phyloP scores from a whole-genome alignment of 371 early-diverging fungal genomes.

The Syncephalastrum monosporum region DNA sequence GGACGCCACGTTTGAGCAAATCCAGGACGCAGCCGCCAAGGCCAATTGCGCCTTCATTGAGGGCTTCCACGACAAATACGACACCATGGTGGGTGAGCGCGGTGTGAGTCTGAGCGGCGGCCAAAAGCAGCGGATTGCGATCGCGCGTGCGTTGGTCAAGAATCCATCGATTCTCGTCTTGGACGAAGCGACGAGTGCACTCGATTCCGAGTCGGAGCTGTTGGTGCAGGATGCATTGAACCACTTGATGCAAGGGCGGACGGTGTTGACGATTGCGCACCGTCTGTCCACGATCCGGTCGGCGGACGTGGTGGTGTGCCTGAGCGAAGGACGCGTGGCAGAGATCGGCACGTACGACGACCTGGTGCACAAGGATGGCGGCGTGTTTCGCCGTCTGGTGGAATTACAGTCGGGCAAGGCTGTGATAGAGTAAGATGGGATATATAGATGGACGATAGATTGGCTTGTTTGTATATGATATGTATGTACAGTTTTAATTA shows the following conservation, averaged over 20 bases:
- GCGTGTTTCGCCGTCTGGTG: conserved; percentile 51
- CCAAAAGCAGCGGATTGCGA: conserved; percentile 78
- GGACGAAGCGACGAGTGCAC: conserved; percentile 88
- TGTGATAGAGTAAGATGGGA: conserved; percentile 4
- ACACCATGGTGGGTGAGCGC: conserved; percentile 71
- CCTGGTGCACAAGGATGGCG: conserved; percentile 50
- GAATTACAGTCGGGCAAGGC: conserved; percentile 39
- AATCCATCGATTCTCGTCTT: conserved; percentile 74
- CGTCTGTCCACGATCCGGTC: conserved; percentile 68
- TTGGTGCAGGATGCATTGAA: conserved; percentile 66
- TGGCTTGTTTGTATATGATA: background rate
- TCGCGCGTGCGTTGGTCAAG: conserved; percentile 76
- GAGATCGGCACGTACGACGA: conserved; percentile 62
- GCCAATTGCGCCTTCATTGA: conserved; percentile 73
- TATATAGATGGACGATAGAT: background rate
- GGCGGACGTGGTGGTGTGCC: conserved; percentile 63
- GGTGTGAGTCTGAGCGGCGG: conserved; percentile 79
- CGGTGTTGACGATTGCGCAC: conserved; percentile 71
- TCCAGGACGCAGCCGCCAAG: conserved; percentile 55
- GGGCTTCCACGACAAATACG: conserved; percentile 60
- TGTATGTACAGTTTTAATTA: conserved; percentile 5
- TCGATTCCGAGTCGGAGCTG: conserved; percentile 73
- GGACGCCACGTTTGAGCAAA: conserved; percentile 56
- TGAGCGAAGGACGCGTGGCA: conserved; percentile 58
- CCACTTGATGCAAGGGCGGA: conserved; percentile 55